These are phyloP conservation scores for Monilinia fructicola DNA, from an alignment of 2,329 filamentous ascomycete species.

Conservation along the genomic window DNA sequence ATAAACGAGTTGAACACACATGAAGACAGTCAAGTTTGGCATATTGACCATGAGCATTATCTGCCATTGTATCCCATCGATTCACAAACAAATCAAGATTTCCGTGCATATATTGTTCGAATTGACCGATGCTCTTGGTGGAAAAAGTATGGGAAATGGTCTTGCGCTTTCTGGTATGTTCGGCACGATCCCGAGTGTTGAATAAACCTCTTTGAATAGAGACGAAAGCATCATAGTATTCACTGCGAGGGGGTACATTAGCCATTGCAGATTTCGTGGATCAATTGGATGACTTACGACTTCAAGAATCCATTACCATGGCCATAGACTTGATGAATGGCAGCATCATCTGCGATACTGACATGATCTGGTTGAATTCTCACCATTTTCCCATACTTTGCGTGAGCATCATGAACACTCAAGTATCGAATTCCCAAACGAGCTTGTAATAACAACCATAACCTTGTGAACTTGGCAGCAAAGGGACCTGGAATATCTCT, in stretches of 20 bases:
- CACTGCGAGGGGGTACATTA: constrained; percentile 49
- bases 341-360: constrained; percentile 76
- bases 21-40: constrained; percentile 71
- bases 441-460: constrained; percentile 72
- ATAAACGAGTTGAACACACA: background rate
- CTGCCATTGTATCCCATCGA: constrained; percentile 68
- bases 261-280: background rate
- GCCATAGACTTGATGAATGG: constrained; percentile 75
- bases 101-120: constrained; percentile 83
- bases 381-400: constrained; percentile 72
- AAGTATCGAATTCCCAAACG: constrained; percentile 65
- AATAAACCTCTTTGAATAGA: constrained; percentile 83
- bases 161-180: constrained; percentile 88
- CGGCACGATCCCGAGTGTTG: constrained; percentile 78
- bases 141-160: constrained; percentile 85
- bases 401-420: constrained; percentile 69
- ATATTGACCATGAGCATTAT: constrained; percentile 44
- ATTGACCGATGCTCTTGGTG: constrained; percentile 75
- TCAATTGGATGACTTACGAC: constrained; percentile 46
- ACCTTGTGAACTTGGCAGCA: constrained; percentile 66
- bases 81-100: constrained; percentile 73
- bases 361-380: constrained; percentile 83
- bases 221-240: constrained; percentile 91
- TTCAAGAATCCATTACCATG: constrained; percentile 76
- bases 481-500: constrained; percentile 51